Conservation (phyloP, 495 filamentous ascomycete species). For the Penicillium cinerascens region DNA sequence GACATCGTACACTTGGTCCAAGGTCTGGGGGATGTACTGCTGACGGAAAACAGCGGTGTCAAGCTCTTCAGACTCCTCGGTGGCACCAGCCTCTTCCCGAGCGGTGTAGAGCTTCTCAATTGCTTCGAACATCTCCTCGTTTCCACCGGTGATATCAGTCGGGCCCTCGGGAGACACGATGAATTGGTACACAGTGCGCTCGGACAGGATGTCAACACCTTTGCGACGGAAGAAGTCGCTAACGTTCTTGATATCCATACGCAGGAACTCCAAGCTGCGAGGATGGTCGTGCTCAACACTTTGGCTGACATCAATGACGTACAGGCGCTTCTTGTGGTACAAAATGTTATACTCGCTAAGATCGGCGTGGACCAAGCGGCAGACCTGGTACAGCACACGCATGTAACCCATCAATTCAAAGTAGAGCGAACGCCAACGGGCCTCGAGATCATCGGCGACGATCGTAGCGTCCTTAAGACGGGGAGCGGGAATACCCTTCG, state of each 20-base stretch:
- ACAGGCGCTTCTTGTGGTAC: slow-evolving; percentile 77
- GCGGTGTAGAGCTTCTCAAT: slow-evolving; percentile 49
- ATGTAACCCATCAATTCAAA: slow-evolving; percentile 81
- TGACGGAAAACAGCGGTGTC: slow-evolving; percentile 91
- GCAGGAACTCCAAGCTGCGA: slow-evolving; percentile 81
- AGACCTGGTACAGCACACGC: slow-evolving; percentile 86
- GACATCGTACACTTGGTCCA: slow-evolving; percentile 93
- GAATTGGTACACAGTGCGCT: slow-evolving; percentile 75
- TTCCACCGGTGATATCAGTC: slow-evolving; percentile 29
- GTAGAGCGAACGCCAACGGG: slow-evolving; percentile 72
- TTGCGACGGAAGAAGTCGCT: slow-evolving; percentile 86
- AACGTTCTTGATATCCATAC: slow-evolving; percentile 97
- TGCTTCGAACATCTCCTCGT: slow-evolving; percentile 41
- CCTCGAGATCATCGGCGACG: slow-evolving; percentile 50
- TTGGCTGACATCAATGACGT: slow-evolving; percentile 96
- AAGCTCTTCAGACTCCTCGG: slow-evolving; percentile 54
- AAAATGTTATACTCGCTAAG: slow-evolving; percentile 96
- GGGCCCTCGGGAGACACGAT: slow-evolving; percentile 60
- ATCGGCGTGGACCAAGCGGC: slow-evolving; percentile 90
- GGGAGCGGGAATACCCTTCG: slow-evolving; percentile 80
- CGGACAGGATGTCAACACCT: slow-evolving; percentile 71
- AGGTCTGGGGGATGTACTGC: slow-evolving; percentile 89
- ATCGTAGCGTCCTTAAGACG: slow-evolving; percentile 73
- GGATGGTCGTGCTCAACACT: slow-evolving; percentile 96
- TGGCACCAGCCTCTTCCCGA: slow-evolving; percentile 39